Evolutionary conservation across 1,284 basidiomycete genomes (phyloP), one percentile per base, ranked within the genome.

Genomic region (Bjerkandera adusta): DNA sequence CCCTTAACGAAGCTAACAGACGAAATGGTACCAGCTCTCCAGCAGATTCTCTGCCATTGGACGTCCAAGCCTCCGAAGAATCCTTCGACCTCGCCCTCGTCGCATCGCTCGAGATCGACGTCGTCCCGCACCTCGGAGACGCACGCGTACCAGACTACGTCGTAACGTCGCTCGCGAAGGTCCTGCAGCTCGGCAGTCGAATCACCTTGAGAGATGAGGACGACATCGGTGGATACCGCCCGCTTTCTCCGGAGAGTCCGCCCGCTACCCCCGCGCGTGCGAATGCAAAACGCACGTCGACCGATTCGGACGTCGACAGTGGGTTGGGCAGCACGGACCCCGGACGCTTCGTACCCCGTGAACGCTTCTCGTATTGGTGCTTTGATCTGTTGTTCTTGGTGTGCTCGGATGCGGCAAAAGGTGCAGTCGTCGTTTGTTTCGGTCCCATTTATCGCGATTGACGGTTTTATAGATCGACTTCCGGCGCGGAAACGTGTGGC

Each of bases 311-410:
- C 41, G 68, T 59, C 34, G 57, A 61, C 6, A 55, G 70, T 35
- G 67, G 69, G 12, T 54, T 73, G 22, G 88, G 89, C 2, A 86
- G 76, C 24, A 90, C 88, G 1, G 75, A 78, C 36, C 68, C 68
- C 21, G 76, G 77, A 1, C 62, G 68, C 11, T 66, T 81, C 20
- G 68, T 86, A 32, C 81, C 85, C 1, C 75, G 89, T 38, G 94
- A 98, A 65, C 73, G 87, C 7, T 92, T 94, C 60, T 85, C 89
- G 6, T 97, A 93, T 67, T 97, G 94, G 93, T 93, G 90, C 56
- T 88, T 97, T 51, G 92, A 97, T 58, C 68, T 96, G 20, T 66
- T 98, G 13, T 93, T 97, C 63, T 64, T 88, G 52, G 75, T 89
- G 20, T 92, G 88, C 57, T 85, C 85, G 0, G 70, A 81, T 54